Percentiles rank a stretch among this genome's conserved stretches.
Conservation (phyloP, 1,284 basidiomycete species). For the Ustilago bromivora region DNA sequence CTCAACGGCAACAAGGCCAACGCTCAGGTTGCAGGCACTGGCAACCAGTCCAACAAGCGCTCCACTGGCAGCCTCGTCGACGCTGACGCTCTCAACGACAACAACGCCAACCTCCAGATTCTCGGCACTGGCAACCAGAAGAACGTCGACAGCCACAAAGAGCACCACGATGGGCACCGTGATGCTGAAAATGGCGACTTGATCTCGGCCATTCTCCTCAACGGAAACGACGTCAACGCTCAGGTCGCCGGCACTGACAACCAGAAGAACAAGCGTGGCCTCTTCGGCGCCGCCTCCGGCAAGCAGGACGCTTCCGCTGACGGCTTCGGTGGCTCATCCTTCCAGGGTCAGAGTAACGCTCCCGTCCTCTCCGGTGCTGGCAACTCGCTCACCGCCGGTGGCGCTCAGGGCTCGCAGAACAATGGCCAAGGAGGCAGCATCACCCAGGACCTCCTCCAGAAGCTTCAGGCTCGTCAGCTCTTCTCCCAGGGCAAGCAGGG, state of each 20-base stretch:
- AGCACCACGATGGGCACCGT: background rate
- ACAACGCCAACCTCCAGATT: constrained; percentile 25
- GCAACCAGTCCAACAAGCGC: constrained; percentile 23
- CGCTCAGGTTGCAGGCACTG: constrained; percentile 25
- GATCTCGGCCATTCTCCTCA: constrained; percentile 22
- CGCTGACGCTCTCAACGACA: constrained; percentile 21
- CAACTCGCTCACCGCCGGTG: constrained; percentile 29
- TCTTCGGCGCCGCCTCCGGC: constrained; percentile 20
- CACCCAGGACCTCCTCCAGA: constrained; percentile 24
- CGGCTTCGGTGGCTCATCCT: constrained; percentile 21
- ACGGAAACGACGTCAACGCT: constrained; percentile 28
- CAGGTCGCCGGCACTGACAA: constrained; percentile 29
- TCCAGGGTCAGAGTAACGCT: constrained; percentile 27
- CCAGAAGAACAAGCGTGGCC: constrained; percentile 19
- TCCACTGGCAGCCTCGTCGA: constrained; percentile 22
- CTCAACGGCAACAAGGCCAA: constrained; percentile 34
- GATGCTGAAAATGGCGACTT: constrained; percentile 22
- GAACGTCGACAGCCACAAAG: constrained; percentile 13
- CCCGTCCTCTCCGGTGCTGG: constrained; percentile 29
- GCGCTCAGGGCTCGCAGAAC: constrained; percentile 20
- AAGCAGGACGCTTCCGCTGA: constrained; percentile 26
- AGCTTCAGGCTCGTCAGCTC: constrained; percentile 27
- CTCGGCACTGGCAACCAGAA: constrained; percentile 32
- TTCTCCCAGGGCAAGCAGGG: constrained; percentile 29
- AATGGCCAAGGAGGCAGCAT: constrained; percentile 24